Conservation (phyloP, 2,329 filamentous ascomycete species). For the Pseudocercospora musae region DNA sequence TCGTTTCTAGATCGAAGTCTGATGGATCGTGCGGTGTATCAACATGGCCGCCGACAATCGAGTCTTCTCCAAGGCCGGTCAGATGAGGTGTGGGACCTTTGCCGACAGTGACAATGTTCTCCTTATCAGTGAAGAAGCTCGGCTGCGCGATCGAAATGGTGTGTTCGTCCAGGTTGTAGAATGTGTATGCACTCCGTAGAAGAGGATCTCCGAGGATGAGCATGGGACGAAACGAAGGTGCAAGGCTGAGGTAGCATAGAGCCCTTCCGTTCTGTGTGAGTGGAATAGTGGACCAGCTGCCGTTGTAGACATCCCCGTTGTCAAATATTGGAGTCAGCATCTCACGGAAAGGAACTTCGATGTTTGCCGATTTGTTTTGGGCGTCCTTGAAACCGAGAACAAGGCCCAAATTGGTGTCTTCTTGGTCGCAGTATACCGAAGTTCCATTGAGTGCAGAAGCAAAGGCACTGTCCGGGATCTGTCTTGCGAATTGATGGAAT, state of each 20-base stretch:
- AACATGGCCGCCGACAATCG: neutral
- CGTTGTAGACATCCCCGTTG: neutral
- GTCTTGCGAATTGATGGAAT: neutral
- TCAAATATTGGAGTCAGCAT: neutral
- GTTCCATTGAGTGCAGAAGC: neutral
- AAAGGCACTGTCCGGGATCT: neutral
- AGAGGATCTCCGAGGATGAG: neutral
- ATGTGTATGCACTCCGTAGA: neutral
- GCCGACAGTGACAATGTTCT: neutral
- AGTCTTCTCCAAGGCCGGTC: neutral
- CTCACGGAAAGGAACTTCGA: neutral
- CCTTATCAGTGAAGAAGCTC: neutral
- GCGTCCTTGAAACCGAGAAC: neutral
- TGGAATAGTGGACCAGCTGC: neutral
- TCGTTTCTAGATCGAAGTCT: neutral
- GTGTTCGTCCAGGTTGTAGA: neutral
- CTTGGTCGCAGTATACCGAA: neutral
- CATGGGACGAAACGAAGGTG: neutral
- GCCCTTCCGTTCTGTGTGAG: neutral
- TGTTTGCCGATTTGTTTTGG: neutral
- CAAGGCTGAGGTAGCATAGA: neutral
- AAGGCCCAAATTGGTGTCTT: neutral
- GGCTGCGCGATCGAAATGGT: neutral
- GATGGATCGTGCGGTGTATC: neutral
- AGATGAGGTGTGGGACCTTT: neutral